Evolutionary conservation across 139 green algal species (phyloP).

Genomic region (Chlamydomonas schloesseri): DNA sequence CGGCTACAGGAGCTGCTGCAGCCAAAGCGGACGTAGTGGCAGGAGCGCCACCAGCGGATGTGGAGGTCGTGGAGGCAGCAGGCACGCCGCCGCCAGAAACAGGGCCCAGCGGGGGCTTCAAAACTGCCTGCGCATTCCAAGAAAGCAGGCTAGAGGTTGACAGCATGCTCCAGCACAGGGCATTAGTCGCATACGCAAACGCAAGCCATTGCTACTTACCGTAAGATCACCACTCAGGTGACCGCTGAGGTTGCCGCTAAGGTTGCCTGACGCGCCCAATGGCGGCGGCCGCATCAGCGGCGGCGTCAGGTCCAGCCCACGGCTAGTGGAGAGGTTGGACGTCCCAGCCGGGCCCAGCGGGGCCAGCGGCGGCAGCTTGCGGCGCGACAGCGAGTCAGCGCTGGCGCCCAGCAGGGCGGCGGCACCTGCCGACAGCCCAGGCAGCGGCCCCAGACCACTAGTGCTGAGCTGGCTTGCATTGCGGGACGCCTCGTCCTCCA

Average conservation of each 20-base stretch:
- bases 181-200: too few species aligned
- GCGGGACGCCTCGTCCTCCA: neutral
- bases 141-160: too few species aligned
- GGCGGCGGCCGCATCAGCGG: conserved; percentile 3
- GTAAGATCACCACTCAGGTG: conserved; percentile 28
- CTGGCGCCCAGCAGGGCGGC: conserved; percentile 14
- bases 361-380: conserved; percentile 34
- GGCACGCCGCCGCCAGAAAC: too few species aligned
- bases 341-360: neutral
- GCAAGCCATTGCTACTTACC: too few species aligned
- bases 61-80: too few species aligned
- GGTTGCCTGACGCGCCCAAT: neutral
- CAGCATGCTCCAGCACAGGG: too few species aligned
- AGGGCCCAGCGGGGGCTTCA: neutral
- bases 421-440: neutral
- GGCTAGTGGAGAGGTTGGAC: neutral
- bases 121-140: neutral
- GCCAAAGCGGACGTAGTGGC: too few species aligned
- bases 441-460: conserved; percentile 28
- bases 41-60: too few species aligned
- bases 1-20: neutral
- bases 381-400: neutral
- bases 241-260: conserved; percentile 25
- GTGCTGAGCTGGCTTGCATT: conserved; percentile 14
- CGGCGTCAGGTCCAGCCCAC: conserved; percentile 12